phyloP scores from a whole-genome alignment of 169 alveolate species.

The Eimeria falciformis region DNA sequence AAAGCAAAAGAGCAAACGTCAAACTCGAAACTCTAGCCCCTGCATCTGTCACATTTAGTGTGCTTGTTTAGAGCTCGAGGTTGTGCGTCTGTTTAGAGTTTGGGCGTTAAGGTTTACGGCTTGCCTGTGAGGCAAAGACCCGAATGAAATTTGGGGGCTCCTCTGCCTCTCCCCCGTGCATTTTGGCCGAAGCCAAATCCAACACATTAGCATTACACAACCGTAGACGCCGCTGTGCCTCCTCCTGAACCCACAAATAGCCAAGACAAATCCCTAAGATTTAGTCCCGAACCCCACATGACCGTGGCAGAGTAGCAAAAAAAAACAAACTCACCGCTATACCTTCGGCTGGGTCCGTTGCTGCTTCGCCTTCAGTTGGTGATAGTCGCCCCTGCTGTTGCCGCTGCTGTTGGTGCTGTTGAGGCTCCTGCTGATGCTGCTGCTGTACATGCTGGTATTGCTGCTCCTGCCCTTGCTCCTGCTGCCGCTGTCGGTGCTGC shows the following conservation, averaged over 20 bases:
- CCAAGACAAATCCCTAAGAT: neutral
- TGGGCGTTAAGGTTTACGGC: neutral
- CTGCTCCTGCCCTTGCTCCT: slow-evolving; percentile 31
- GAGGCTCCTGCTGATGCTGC: neutral
- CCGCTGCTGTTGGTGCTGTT: slow-evolving; percentile 47
- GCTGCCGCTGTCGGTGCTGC: slow-evolving; percentile 35
- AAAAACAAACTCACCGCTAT: neutral
- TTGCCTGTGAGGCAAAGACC: slow-evolving; percentile 16
- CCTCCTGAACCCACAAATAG: neutral
- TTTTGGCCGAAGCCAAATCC: neutral
- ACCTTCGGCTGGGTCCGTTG: neutral
- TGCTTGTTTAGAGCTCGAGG: neutral
- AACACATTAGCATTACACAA: slow-evolving; percentile 24
- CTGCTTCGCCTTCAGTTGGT: slow-evolving; percentile 26
- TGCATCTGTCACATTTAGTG: neutral
- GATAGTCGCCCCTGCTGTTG: neutral
- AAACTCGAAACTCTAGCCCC: neutral
- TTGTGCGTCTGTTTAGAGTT: neutral
- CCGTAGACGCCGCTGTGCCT: slow-evolving; percentile 61
- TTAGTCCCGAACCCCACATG: neutral
- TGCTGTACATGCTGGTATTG: neutral
- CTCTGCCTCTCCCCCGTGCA: slow-evolving; percentile 20
- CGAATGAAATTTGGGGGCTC: neutral
- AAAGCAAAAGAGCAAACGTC: neutral
- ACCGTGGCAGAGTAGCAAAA: neutral